Conservation (phyloP, 2,329 filamentous ascomycete genomes). For the Colletotrichum viniferum region DNA sequence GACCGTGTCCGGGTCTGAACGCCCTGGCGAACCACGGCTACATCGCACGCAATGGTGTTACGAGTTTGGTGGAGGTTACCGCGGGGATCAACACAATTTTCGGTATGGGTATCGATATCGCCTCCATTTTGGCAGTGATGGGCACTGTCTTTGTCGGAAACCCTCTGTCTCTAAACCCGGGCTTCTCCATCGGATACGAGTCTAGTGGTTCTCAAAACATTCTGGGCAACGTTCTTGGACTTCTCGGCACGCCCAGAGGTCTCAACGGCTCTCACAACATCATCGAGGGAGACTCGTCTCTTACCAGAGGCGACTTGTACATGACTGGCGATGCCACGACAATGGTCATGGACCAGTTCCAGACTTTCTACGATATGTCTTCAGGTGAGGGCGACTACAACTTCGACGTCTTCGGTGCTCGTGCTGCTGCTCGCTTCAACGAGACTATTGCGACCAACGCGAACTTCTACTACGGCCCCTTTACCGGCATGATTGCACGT, state of each 20-base stretch:
- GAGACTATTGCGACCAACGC: conserved; percentile 55
- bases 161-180: conserved; percentile 50
- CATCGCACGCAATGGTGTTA: conserved; percentile 31
- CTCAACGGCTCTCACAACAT: conserved; percentile 58
- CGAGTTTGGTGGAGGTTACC: conserved; percentile 19
- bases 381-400: conserved; percentile 25
- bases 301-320: conserved; percentile 58
- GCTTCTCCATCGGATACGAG: conserved; percentile 58
- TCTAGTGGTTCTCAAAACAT: conserved; percentile 41
- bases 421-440: conserved; percentile 48
- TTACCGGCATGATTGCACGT: conserved; percentile 51
- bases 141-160: conserved; percentile 55
- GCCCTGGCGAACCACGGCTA: conserved; percentile 42
- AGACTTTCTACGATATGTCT: conserved; percentile 36
- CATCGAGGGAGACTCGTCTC: conserved; percentile 58
- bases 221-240: conserved; percentile 45
- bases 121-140: conserved; percentile 45
- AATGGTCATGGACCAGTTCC: conserved; percentile 56
- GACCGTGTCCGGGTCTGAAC: conserved; percentile 40
- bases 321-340: conserved; percentile 51
- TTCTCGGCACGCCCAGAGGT: conserved; percentile 50
- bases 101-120: conserved; percentile 51
- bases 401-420: conserved; percentile 45
- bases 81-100: conserved; percentile 34
- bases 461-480: conserved; percentile 58